phyloP scores from a whole-genome alignment of 2,329 filamentous ascomycete species.

The Alternaria atra region DNA sequence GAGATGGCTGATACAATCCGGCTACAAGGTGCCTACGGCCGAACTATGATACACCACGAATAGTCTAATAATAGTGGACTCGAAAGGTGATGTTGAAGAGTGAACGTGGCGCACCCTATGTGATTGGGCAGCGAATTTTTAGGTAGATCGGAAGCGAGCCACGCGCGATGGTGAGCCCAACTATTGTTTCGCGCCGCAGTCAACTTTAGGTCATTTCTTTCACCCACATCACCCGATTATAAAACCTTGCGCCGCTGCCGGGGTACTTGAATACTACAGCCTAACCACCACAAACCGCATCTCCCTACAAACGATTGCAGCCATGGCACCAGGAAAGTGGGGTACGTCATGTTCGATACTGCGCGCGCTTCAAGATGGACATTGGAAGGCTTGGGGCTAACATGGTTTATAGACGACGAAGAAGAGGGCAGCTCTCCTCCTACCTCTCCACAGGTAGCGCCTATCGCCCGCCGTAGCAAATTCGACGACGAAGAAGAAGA shows the following conservation, averaged over 20 bases:
- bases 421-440: slow-evolving; percentile 66
- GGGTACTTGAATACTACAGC: not conserved
- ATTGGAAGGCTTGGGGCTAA: slow-evolving; percentile 26
- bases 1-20: not conserved
- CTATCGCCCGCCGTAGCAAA: slow-evolving; percentile 67
- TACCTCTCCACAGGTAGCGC: slow-evolving; percentile 57
- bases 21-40: not conserved
- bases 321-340: slow-evolving; percentile 53
- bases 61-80: not conserved
- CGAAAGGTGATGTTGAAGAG: not conserved
- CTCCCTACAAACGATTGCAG: slow-evolving; percentile 28
- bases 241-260: slow-evolving; percentile 14
- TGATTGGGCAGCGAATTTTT: slow-evolving; percentile 48
- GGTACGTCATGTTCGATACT: slow-evolving; percentile 51
- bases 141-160: slow-evolving; percentile 28
- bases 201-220: slow-evolving; percentile 26
- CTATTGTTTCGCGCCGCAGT: slow-evolving; percentile 36
- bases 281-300: slow-evolving; percentile 2
- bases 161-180: slow-evolving; percentile 35
- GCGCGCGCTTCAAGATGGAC: slow-evolving; percentile 22
- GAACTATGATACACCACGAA: not conserved
- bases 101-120: slow-evolving; percentile 6
- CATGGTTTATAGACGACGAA: slow-evolving; percentile 56
- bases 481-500: slow-evolving; percentile 93
- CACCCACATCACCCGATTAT: slow-evolving; percentile 21